A percentile compares a stretch with the other conserved stretches of the same genome.
phyloP scores from a whole-genome alignment of 768 basidiomycete species.

The Boletus eberwhitei region DNA sequence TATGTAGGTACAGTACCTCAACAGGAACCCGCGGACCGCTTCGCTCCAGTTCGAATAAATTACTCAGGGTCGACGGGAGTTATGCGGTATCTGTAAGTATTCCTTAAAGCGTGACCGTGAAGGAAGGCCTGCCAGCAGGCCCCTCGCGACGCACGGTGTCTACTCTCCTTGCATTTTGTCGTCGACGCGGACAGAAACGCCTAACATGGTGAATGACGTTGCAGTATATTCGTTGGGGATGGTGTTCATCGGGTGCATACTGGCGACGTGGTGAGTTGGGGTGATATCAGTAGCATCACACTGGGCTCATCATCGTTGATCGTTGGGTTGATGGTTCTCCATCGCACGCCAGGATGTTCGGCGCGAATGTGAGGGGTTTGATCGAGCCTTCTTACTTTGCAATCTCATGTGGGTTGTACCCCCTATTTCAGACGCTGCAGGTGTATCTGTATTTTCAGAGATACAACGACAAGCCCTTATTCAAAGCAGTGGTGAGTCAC shows the following conservation, averaged over 20 bases:
- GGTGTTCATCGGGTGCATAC: conserved; percentile 9
- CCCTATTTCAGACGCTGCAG: conserved; percentile 7
- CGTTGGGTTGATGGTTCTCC: neutral
- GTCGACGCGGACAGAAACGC: neutral
- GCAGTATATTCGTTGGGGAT: conserved; percentile 5
- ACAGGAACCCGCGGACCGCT: too few relatives aligned
- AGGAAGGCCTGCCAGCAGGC: neutral
- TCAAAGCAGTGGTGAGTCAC: conserved; percentile 10
- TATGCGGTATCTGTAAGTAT: too few relatives aligned
- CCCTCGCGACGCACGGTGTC: neutral
- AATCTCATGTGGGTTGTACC: neutral
- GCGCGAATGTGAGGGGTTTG: conserved; percentile 2
- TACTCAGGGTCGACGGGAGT: neutral
- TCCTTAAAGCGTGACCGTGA: neutral
- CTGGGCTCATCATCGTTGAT: neutral
- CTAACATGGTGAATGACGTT: neutral
- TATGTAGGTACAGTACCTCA: too few relatives aligned
- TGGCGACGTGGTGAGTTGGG: conserved; percentile 11
- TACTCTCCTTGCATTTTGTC: neutral
- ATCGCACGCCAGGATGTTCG: conserved; percentile 9
- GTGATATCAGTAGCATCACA: neutral
- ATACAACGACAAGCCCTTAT: neutral
- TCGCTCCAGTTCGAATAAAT: too few relatives aligned
- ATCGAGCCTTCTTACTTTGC: neutral
- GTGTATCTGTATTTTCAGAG: conserved; percentile 7